Percentiles rank a stretch among this genome's conserved stretches.
Evolutionary conservation across 768 basidiomycete species (phyloP).

Genomic region (Phylloporus arenicola): DNA sequence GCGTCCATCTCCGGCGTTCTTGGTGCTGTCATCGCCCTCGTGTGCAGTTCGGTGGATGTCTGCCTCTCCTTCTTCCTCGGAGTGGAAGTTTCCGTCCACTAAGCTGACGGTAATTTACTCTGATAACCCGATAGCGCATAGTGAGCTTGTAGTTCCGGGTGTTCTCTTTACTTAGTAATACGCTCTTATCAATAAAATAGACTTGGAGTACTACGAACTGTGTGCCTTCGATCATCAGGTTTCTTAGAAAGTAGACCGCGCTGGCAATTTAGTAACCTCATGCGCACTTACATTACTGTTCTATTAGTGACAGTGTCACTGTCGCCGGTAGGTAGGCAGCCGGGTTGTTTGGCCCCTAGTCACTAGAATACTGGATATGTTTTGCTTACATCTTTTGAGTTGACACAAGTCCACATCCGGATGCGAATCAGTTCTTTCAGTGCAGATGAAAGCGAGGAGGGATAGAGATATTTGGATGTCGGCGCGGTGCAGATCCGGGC

Average conservation of each 20-base stretch:
- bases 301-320: too few species aligned
- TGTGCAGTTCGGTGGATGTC: neutral
- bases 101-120: neutral
- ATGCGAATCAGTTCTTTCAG: too few species aligned
- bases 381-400: too few species aligned
- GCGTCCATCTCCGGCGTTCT: slow-evolving; percentile 4
- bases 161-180: neutral
- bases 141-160: slow-evolving; percentile 9
- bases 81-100: neutral
- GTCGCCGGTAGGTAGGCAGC: too few species aligned
- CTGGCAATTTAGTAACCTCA: too few species aligned
- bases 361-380: too few species aligned
- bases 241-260: neutral
- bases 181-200: neutral
- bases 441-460: slow-evolving; percentile 14
- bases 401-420: too few species aligned
- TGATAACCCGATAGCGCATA: slow-evolving; percentile 6
- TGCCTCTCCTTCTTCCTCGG: slow-evolving; percentile 1
- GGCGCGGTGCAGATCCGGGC: slow-evolving; percentile 1
- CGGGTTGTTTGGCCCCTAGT: too few species aligned
- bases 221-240: neutral
- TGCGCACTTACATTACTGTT: too few species aligned
- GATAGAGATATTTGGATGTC: slow-evolving; percentile 19
- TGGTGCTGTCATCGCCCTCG: slow-evolving; percentile 4
- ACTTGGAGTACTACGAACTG: neutral